phyloP scores from a whole-genome alignment of 495 filamentous ascomycete genomes.

The Hypoxylon cercidicola region DNA sequence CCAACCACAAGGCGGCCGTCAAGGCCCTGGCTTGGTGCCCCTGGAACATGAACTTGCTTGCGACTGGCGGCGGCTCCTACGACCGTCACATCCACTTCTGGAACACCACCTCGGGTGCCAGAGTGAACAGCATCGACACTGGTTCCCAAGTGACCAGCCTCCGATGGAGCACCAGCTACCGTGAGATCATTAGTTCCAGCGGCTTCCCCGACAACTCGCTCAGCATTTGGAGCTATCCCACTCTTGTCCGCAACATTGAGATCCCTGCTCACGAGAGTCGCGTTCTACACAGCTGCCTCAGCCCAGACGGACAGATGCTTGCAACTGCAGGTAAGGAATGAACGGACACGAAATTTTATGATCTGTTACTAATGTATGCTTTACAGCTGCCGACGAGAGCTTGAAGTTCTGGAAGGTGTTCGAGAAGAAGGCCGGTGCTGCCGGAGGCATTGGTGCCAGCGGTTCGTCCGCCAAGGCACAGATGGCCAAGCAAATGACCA shows the following conservation, averaged over 20 bases:
- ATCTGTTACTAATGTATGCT: conserved; percentile 27
- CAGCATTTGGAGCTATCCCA: conserved; percentile 98
- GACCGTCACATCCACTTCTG: conserved; percentile 99
- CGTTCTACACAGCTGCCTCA: conserved; percentile 92
- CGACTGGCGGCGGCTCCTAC: conserved; percentile 95
- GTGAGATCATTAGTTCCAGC: conserved; percentile 95
- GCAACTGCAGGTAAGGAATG: conserved; percentile 77
- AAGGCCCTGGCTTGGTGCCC: conserved; percentile 99
- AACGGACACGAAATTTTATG: not conserved
- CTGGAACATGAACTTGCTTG: conserved; percentile 96
- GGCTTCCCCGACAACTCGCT: conserved; percentile 99
- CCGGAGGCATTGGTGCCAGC: conserved; percentile 66
- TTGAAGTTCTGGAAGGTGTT: conserved; percentile 99
- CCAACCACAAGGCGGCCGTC: conserved; percentile 97
- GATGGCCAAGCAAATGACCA: conserved; percentile 96
- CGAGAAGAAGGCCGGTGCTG: conserved; percentile 89
- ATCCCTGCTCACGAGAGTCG: conserved; percentile 99
- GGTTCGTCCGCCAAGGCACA: conserved; percentile 66
- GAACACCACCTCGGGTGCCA: conserved; percentile 97
- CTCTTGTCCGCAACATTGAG: conserved; percentile 94
- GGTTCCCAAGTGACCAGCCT: conserved; percentile 96
- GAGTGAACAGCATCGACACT: conserved; percentile 98
- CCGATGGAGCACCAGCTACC: conserved; percentile 94
- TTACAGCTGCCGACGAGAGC: conserved; percentile 85
- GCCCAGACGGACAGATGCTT: conserved; percentile 96